Base-by-base conservation (phyloP, 192 early-diverging fungal species). In the Coemansia sp. region DNA sequence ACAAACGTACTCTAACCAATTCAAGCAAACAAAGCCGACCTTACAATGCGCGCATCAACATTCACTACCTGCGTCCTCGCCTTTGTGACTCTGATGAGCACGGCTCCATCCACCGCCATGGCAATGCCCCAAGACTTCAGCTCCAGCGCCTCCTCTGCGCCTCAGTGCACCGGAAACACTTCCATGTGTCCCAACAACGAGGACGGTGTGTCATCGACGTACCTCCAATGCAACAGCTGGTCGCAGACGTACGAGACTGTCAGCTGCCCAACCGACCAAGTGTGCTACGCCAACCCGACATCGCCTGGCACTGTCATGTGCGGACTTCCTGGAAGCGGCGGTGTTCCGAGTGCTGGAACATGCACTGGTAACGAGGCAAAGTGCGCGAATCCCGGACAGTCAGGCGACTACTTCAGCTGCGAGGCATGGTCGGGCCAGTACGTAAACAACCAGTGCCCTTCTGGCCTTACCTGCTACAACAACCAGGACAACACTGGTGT, bases 271-370 rank as follows among this genome's bases (percentile, higher is more conserved):
- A 44, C 41, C 23, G 70, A 62, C 42, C 75, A 69, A 29, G 75
- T 79, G 25, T 79, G 75, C 70, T 79, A 69, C 50, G 66, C 75
- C 45, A 79, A 72, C 38, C 75, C 75, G 15, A 72, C 36, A 23
- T 30, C 40, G 22, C 70, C 69, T 11, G 70, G 61, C 29, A 63
- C 69, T 36, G 50, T 57, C 29, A 72, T 72, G 58, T 79, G 75
- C 52, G 69, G 62, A 27, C 65, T 63, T 22, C 75, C 75, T 13
- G 59, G 55, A 34, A 68, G 65, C 23, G 75, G 75, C 33, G 75
- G 75, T 48, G 63, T 69, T 33, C 64, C 64, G n/a, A 33, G 34
- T 17, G 64, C 60, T 20, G 64, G 71, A 15, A 59, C 64, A 47
- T 73, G 71, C 65, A 23, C 55, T 17, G 71, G 61, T n/a, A 57